These are phyloP conservation scores for Cyberlindnera xishuangbannaensis DNA, from an alignment of 805 yeast genomes.

Conservation along the genomic window DNA sequence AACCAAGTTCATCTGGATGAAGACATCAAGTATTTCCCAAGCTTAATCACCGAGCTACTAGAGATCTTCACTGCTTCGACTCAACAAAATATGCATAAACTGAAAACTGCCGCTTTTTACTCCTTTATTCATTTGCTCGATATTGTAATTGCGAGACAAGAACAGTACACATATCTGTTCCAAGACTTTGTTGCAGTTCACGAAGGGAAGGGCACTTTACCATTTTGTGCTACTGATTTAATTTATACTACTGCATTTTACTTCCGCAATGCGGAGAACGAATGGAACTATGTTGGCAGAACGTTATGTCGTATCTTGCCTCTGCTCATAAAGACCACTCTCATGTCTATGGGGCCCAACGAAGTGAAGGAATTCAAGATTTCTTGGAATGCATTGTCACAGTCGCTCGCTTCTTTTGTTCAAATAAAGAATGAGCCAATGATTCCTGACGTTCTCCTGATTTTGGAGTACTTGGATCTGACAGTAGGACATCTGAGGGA, in stretches of 20 bases:
- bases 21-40: slow-evolving; percentile 56
- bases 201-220: slow-evolving; percentile 23
- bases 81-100: slow-evolving; percentile 16
- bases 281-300: slow-evolving; percentile 60
- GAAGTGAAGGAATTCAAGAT: slow-evolving; percentile 22
- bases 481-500: slow-evolving; percentile 41
- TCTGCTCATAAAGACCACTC: slow-evolving; percentile 41
- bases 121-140: slow-evolving; percentile 58
- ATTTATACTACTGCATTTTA: slow-evolving; percentile 40
- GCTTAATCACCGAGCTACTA: slow-evolving; percentile 37
- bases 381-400: slow-evolving; percentile 28
- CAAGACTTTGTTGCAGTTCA: slow-evolving; percentile 40
- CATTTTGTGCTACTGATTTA: slow-evolving; percentile 47
- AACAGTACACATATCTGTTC: slow-evolving; percentile 53
- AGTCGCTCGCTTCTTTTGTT: slow-evolving; percentile 38
- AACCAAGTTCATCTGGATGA: slow-evolving; percentile 49
- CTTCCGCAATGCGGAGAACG: slow-evolving; percentile 42
- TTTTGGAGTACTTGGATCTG: slow-evolving; percentile 55
- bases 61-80: slow-evolving; percentile 29
- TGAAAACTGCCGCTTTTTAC: slow-evolving; percentile 39
- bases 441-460: slow-evolving; percentile 55
- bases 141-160: slow-evolving; percentile 58
- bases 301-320: slow-evolving; percentile 57
- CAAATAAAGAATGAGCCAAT: slow-evolving; percentile 40
- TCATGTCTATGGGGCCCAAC: slow-evolving; percentile 20